Evolutionary conservation across 2,329 filamentous ascomycete species (phyloP), one percentile per base, ranked within the genome.

Genomic region (Colletotrichum sp.): DNA sequence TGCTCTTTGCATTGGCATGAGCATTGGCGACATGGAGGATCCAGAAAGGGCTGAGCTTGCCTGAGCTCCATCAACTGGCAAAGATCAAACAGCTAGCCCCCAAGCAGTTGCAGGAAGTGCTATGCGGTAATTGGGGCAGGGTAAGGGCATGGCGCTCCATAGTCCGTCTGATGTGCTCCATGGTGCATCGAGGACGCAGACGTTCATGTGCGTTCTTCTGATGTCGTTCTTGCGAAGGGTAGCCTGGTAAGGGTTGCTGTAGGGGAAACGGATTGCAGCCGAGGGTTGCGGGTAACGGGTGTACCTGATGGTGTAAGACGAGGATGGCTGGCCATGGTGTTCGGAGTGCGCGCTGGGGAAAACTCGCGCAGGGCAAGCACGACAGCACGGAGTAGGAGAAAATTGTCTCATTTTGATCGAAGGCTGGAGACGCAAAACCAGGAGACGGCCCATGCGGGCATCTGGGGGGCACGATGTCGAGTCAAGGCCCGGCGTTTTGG

Each of bases 321-420:
- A 67, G 63, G 69, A 63, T 75, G 57, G 69, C 73, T 60, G 32
- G 73, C 43, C 73, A 36, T 67, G 32, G 2, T 21, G 26, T 13
- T 48, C 32, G 63, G 64, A 67, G 28, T 72, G 68, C 71, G 72
- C 68, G 68, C 72, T 75, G 68, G 63, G 69, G 64, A 67, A 63
- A 43, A 61, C 26, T 24, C 21, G n/a, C 24, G n/a, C 30, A 36
- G n/a, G 21, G 61, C 15, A 24, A 16, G n/a, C 61, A 39, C 55
- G 26, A 30, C 26, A 39, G 28, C 48, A 36, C 15, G 15, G 39
- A 57, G 52, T 15, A 57, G 65, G 28, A 63, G 32, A 34, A 48
- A 75, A 75, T 57, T 75, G 73, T 75, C 73, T 75, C 69, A 75
- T 18, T 59, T 73, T 73, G 39, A 72, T 67, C 39, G 57, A 65